Base-by-base conservation (phyloP, 306 rosid genomes). In the Lathyrus oleraceus region DNA sequence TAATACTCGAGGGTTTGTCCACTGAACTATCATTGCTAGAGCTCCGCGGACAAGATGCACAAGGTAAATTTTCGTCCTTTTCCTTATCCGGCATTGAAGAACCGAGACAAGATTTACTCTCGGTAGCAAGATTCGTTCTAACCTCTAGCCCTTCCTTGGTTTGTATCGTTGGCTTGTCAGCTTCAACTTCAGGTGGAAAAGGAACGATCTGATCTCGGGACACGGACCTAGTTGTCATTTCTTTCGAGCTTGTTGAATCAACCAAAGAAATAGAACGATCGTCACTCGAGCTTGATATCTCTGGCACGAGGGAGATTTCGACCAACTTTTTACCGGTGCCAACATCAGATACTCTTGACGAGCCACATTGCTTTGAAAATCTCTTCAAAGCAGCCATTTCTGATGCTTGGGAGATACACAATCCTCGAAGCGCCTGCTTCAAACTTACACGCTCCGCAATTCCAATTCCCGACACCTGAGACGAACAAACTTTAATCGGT, bases 301-400 rank as follows among this genome's bases (percentile, higher is more conserved):
- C 95, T 10, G 98, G 93, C 54, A 94, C 88, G 17, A 94, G 67
- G 67, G 99, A 87, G 69, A 94, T 73, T 76, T 94, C 96, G 16
- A 94, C 88, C 84, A 84, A 76, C 82, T 81, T 87, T 70, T 91
- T 94, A 23, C 91, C 91, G 64, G 83, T 87, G 61, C 96, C 97
- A n/a, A 94, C 96, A 76, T 94, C 99, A 4, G 97, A 94, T 17
- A 77, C 79, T 61, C 97, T 86, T 13, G 96, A 82, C 1, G 96
- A 83, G 80, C 84, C 78, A 72, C 80, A 65, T 47, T 86, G 89
- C 95, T 89, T 94, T 7, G 96, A 81, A 23, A 82, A 44, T 66
- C 94, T 86, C 85, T 94, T 94, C 85, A 85, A 77, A 72, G 99
- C 99, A 80, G 99, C 99, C 92, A 91, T 88, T 77, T 94, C 97